These are phyloP conservation scores for Geranium incanum DNA, from an alignment of 441 rosid genomes.

Conservation along the genomic window DNA sequence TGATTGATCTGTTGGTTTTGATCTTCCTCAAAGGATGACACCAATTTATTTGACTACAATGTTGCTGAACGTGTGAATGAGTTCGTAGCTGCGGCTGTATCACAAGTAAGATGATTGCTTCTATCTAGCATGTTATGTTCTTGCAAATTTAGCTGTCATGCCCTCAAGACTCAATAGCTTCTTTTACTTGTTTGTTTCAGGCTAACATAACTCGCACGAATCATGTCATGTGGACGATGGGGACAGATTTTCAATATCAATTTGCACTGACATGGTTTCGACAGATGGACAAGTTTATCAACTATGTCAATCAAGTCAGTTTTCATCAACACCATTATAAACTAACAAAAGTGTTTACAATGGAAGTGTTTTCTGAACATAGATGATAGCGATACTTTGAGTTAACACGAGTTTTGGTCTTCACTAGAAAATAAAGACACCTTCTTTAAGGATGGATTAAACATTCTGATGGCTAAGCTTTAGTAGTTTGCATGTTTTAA, in stretches of 20 bases:
- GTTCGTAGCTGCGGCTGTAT: constrained; percentile 84
- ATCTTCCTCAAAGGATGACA: constrained; percentile 57
- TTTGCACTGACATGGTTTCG: constrained; percentile 90
- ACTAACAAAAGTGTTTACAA: too few species aligned
- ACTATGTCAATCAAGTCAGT: constrained; percentile 84
- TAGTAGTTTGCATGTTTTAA: background rate
- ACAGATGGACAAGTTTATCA: constrained; percentile 93
- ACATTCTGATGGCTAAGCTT: background rate
- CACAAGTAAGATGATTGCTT: constrained; percentile 49
- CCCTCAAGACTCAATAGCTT: background rate
- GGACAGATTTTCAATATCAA: constrained; percentile 97
- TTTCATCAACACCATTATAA: background rate
- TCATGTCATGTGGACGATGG: constrained; percentile 99
- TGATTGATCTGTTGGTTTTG: constrained; percentile 17
- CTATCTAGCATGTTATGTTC: background rate
- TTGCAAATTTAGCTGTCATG: constrained; percentile 7
- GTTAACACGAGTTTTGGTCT: background rate
- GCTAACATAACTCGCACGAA: constrained; percentile 86
- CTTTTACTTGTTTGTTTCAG: constrained; percentile 34
- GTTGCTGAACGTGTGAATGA: constrained; percentile 83
- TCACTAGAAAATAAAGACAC: background rate
- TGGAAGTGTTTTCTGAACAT: background rate
- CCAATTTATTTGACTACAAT: constrained; percentile 87
- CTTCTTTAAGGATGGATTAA: background rate
- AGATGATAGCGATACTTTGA: background rate